Base-by-base conservation (phyloP, 2,329 filamentous ascomycete genomes). In the Aspergillus aculeatinus region DNA sequence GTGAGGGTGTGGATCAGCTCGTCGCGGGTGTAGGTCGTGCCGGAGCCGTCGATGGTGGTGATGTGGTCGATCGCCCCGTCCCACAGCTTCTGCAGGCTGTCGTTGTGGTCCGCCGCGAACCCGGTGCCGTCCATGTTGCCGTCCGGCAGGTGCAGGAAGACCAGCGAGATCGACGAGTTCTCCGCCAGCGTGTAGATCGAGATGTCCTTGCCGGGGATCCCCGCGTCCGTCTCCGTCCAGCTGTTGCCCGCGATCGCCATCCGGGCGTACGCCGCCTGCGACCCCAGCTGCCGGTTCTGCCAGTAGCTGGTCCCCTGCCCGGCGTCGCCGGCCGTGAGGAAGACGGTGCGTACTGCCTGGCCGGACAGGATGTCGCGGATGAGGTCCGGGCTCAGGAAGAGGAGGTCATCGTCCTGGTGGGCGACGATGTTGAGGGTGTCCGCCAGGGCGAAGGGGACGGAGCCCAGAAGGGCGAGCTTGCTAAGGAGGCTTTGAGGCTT, bases 391-490 rank as follows among this genome's bases (percentile, higher is more conserved):
- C 54, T 60, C 11, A 66, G 51, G 25, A 67, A 67, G 25, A 67
- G 64, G 2, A 67, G 54, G n/a, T 66, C 62, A 21, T 67, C 65
- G 12, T 67, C 65, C 47, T 66, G 49, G 21, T 66, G 65, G 5
- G 64, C 64, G 19, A 67, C 64, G n/a, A 65, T 60, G 54, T 67
- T 66, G 51, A 67, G 57, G 47, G 60, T 61, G 42, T 63, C 56
- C 1, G 60, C 52, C 3, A 27, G 25, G 3, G 49, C 29, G 11
- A 59, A 48, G 16, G 58, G 33, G 10, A 49, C 21, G 21, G 52
- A 51, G 19, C 48, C 52, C n/a, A 60, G 35, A 2, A 56, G 10
- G 11, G 58, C 58, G 11, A 56, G 14, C 1, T 39, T 48, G 29
- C 27, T 52, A 12, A 56, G 29, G 7, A 60, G 5, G 19, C 16